These are phyloP conservation scores for Solanum neorickii DNA, from an alignment of 257 asterid genomes.

Conservation along the genomic window DNA sequence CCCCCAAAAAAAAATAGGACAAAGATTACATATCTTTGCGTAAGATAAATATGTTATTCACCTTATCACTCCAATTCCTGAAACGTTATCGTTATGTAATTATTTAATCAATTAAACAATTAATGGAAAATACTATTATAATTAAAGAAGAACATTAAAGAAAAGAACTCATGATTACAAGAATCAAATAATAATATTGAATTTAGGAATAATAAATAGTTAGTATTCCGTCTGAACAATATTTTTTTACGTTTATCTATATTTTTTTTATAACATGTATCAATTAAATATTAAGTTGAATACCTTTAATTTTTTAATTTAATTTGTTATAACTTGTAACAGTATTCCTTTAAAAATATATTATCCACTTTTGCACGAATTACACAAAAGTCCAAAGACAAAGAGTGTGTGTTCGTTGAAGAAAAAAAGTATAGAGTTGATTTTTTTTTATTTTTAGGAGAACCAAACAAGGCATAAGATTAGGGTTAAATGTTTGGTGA, in stretches of 20 bases:
- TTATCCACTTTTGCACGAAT: neutral
- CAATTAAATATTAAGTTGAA: neutral
- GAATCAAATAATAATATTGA: neutral
- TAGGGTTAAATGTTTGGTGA: neutral
- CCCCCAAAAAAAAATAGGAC: neutral
- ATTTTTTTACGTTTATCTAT: neutral
- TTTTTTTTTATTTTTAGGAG: neutral
- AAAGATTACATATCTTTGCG: neutral
- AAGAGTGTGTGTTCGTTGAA: neutral
- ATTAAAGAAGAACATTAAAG: neutral
- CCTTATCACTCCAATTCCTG: neutral
- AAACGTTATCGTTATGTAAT: neutral
- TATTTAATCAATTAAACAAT: neutral
- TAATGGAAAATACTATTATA: neutral
- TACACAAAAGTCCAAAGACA: neutral
- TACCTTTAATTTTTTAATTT: neutral
- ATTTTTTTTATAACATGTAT: neutral
- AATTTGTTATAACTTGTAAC: neutral
- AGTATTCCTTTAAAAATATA: neutral
- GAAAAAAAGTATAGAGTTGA: neutral
- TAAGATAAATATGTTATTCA: neutral
- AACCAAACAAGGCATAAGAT: neutral
- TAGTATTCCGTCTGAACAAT: neutral
- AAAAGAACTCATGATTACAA: neutral
- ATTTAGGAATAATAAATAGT: neutral